Base-by-base conservation (phyloP, 371 early-diverging fungal species). In the Lichtheimia ornata region DNA sequence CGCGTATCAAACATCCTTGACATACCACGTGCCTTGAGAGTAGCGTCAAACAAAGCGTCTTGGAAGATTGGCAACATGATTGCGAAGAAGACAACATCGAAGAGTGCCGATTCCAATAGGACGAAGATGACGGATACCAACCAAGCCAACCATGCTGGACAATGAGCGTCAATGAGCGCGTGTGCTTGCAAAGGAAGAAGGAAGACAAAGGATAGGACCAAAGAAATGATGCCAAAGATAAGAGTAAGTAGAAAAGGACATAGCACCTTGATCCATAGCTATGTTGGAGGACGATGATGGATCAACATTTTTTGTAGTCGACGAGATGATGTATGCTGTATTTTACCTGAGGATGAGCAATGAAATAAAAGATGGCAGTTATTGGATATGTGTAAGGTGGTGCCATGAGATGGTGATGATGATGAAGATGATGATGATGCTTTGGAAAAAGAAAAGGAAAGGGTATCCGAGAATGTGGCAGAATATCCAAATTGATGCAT, bases 131-230 rank as follows among this genome's bases (percentile, higher is more conserved):
- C 76, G 17, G 76, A 67, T 0, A 82, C 80, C 27, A 74, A 61
- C 84, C 84, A 84, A 12, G 84, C 84, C 5, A 82, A 58, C 63
- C 83, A 82, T 11, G 66, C 72, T 12, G 84, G 84, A 59, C 83
- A 84, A 22, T 76, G 66, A 22, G 72, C 83, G 14, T 61, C 42
- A 42, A 81, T 80, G 18, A 84, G 72, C 0, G 84, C 83, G 60
- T 83, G 76, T 1, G 83, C 84, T 66, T 84, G 84, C 1, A 76
- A 53, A 9, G 77, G 73, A 28, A 77, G 59, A 2, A 73, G 56
- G 50, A 67, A 74, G 0, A 73, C 75, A 55, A 80, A 75, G 1
- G 75, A 74, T 15, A 75, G 54, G 0, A 77, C 66, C n/a, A 77
- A 54, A 0, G 75, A 74, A 3, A 71, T 4, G 25, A 76, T 66